Conservation (phyloP, 176 grass and related monocot species). For the Aegilops speltoides region DNA sequence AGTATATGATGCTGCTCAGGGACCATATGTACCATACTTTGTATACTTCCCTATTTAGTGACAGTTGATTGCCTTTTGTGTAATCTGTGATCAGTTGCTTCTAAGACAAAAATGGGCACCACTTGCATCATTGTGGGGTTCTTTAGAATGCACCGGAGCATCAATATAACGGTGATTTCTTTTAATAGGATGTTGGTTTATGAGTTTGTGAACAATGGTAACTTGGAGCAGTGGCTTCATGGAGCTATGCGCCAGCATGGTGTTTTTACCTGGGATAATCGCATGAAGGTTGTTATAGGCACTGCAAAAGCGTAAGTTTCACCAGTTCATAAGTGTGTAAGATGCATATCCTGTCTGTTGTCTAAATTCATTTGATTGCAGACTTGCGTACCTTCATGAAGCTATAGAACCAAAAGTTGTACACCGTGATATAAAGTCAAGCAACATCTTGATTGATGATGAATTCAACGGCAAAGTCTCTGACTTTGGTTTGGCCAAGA, state of each 20-base stretch:
- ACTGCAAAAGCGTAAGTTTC: constrained; percentile 96
- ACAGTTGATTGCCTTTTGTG: neutral
- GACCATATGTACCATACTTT: neutral
- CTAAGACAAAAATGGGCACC: neutral
- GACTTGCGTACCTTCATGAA: constrained; percentile 98
- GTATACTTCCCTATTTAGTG: neutral
- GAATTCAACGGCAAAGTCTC: constrained; percentile 96
- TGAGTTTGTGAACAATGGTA: constrained; percentile 96
- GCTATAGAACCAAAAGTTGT: constrained; percentile 99
- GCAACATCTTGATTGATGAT: constrained; percentile 97
- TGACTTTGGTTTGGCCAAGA: constrained; percentile 94
- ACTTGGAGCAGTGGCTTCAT: constrained; percentile 98
- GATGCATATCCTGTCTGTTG: neutral
- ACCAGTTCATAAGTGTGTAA: neutral
- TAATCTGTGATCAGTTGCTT: neutral
- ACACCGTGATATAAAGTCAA: constrained; percentile 98
- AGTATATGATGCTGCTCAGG: neutral
- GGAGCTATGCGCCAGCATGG: constrained; percentile 81
- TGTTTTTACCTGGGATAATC: constrained; percentile 89
- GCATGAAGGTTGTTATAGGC: constrained; percentile 90
- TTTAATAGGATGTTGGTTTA: constrained; percentile 86
- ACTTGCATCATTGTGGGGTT: neutral
- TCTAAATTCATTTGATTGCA: constrained; percentile 36
- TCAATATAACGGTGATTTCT: constrained; percentile 24
- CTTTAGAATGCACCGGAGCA: neutral